A percentile compares a stretch with the other conserved stretches of the same genome.
Evolutionary conservation across 2,329 filamentous ascomycete species (phyloP).

Genomic region (Sporothrix curviconia): DNA sequence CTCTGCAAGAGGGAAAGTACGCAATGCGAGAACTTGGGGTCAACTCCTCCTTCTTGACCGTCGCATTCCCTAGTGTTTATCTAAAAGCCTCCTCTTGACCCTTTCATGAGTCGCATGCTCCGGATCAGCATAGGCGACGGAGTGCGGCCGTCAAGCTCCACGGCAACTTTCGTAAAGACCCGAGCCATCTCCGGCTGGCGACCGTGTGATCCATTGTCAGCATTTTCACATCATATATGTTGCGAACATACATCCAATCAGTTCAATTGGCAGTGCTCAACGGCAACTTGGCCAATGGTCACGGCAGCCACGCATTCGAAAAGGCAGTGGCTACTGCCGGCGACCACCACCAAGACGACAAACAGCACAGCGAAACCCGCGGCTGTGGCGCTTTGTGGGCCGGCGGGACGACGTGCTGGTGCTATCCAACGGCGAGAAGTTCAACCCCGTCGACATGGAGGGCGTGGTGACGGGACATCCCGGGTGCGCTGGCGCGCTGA

Average conservation of each 20-base stretch:
- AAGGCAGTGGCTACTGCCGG: background rate
- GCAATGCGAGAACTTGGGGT: no score
- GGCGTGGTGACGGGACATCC: slow-evolving; percentile 33
- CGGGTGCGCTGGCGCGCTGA: slow-evolving; percentile 35
- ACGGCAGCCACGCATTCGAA: background rate
- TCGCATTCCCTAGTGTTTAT: background rate
- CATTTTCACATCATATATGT: background rate
- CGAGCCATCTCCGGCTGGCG: background rate
- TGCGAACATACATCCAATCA: no score
- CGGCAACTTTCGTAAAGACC: no score
- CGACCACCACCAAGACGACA: background rate
- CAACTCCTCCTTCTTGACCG: background rate
- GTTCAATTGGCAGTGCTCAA: background rate
- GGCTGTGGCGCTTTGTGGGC: slow-evolving; percentile 34
- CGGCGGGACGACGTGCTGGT: slow-evolving; percentile 42
- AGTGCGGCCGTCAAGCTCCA: background rate
- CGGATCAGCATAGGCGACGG: background rate
- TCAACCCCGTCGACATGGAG: slow-evolving; percentile 43
- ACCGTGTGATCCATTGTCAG: background rate
- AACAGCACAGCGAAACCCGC: slow-evolving; percentile 27
- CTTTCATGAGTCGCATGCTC: background rate
- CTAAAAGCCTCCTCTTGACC: background rate
- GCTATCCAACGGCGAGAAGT: slow-evolving; percentile 44
- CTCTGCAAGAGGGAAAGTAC: no score
- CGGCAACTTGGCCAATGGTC: background rate